Evolutionary conservation across 2,329 filamentous ascomycete species (phyloP), one percentile per base, ranked within the genome.

Genomic region (Boeremia exigua): DNA sequence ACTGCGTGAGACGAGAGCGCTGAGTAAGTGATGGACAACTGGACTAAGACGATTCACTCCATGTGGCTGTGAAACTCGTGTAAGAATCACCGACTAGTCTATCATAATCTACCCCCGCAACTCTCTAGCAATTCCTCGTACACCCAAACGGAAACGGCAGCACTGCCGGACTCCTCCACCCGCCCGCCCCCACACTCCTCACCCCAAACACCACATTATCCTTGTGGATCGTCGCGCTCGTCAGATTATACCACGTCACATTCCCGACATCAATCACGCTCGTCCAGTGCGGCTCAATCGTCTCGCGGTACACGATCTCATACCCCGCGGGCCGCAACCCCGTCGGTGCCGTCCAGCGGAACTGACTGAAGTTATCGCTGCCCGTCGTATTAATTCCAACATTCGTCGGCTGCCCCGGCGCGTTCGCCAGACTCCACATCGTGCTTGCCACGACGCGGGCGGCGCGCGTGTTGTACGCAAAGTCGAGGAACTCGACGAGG

Each of bases 141-240:
- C 63, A 63, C 2, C 56, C 62, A 42, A 66, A 66, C 1, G 77
- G 71, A 56, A 77, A 69, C 11, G 76, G 77, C 51, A 77, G 73
- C 15, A 76, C 75, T 36, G 79, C 79, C 6, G 79, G 79, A 62
- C 79, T 80, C 66, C 75, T 80, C 52, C 76, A 78, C 6, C 80
- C 80, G 58, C 80, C 77, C 53, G 19, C 64, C 72, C 0, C 78
- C 79, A 81, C 79, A 40, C 80, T 77, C 55, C 82, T 70, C 0
- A 85, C 74, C 0, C 83, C 82, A 70, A 85, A 83, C 14, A 82
- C 74, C 23, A 83, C 79, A 65, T 83, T 82, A 57, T 85, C 83
- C 69, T 84, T 84, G 52, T 78, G 80, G 58, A 84, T 65, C 6
- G 75, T 64, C 3, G 84, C 71, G 9, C 74, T 80, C 7, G 74